phyloP scores from a whole-genome alignment of 2,329 filamentous ascomycete species.

The Teratosphaeriaceae sp. region DNA sequence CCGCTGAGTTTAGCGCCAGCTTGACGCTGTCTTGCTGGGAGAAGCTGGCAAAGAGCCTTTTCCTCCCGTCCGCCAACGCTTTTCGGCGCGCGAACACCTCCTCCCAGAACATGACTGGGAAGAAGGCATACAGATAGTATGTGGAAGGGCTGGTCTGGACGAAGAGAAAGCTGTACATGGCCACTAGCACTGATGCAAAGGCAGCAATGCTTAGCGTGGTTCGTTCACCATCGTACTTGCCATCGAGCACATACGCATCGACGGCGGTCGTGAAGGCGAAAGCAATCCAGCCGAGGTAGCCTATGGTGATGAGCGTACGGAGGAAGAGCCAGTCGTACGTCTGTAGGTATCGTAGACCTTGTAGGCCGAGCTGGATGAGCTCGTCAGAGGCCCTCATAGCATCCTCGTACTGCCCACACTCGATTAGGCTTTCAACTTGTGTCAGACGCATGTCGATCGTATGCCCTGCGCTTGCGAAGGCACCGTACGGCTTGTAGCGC shows the following conservation, averaged over 20 bases:
- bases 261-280: slow-evolving; percentile 86
- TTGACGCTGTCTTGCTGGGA: slow-evolving; percentile 52
- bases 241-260: slow-evolving; percentile 77
- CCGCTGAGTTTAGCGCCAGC: slow-evolving; percentile 56
- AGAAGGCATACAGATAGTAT: slow-evolving; percentile 89
- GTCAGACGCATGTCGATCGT: slow-evolving; percentile 61
- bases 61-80: slow-evolving; percentile 60
- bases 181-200: slow-evolving; percentile 71
- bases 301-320: slow-evolving; percentile 76
- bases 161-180: slow-evolving; percentile 71
- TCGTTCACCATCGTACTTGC: slow-evolving; percentile 57
- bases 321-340: slow-evolving; percentile 99
- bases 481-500: slow-evolving; percentile 67
- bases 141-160: slow-evolving; percentile 71
- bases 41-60: slow-evolving; percentile 61
- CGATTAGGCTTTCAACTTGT: slow-evolving; percentile 62
- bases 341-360: slow-evolving; percentile 87
- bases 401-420: slow-evolving; percentile 58
- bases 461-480: slow-evolving; percentile 57
- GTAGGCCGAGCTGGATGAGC: slow-evolving; percentile 68
- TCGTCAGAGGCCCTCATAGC: slow-evolving; percentile 73
- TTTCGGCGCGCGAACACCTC: slow-evolving; percentile 76
- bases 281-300: slow-evolving; percentile 92
- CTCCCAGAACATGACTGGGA: slow-evolving; percentile 95
- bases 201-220: slow-evolving; percentile 52